Percentiles rank a stretch among this genome's conserved stretches.
Evolutionary conservation across 257 asterid species (phyloP).

Genomic region (Solanum chmielewskii): DNA sequence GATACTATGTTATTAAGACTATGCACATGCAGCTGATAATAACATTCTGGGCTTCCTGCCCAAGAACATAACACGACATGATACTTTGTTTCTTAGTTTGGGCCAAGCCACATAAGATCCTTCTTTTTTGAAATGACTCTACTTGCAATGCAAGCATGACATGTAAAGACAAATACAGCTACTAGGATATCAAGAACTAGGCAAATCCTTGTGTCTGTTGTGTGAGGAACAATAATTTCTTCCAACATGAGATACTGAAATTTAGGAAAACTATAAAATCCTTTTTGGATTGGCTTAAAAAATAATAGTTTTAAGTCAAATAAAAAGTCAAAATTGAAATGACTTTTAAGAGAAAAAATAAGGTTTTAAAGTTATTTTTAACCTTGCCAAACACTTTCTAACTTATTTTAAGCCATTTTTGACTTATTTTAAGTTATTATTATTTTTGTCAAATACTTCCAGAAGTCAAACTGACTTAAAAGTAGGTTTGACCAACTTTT

Average conservation of each 20-base stretch:
- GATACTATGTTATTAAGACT: neutral
- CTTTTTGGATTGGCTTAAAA: neutral
- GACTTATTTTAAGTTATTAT: no score
- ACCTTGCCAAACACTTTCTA: no score
- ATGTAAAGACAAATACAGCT: neutral
- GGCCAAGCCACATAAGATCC: neutral
- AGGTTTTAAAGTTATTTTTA: neutral
- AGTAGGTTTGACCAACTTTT: no score
- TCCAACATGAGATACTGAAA: neutral
- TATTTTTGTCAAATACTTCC: no score
- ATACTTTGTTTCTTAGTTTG: neutral
- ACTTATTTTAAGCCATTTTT: no score
- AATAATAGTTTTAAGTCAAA: no score
- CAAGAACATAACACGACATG: neutral
- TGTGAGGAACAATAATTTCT: neutral
- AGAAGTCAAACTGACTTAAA: no score
- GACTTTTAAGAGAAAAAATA: neutral
- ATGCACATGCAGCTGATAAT: neutral
- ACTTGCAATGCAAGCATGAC: neutral
- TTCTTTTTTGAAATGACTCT: neutral
- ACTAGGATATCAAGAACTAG: neutral
- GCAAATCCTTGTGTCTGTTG: neutral
- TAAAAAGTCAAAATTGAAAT: no score
- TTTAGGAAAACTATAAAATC: neutral
- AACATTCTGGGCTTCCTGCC: neutral